phyloP scores from a whole-genome alignment of 257 asterid genomes.

The Solanum rostratum region DNA sequence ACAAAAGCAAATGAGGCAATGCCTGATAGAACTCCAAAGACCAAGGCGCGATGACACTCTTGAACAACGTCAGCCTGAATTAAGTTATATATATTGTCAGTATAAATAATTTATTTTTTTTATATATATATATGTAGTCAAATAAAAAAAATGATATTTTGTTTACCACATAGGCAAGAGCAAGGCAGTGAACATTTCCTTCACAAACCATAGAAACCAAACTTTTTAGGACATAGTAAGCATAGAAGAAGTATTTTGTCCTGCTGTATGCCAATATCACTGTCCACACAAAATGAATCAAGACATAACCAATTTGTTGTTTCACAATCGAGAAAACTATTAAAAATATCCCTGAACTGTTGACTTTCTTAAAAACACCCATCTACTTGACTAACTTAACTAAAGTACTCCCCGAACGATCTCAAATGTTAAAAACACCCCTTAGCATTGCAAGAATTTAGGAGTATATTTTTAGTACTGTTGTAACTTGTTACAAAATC shows the following conservation, averaged over 20 bases:
- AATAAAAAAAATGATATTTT: no score
- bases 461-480: no score
- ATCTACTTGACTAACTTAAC: no score
- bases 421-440: no score
- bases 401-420: no score
- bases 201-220: conserved; percentile 54
- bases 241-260: conserved; percentile 49
- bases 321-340: background rate
- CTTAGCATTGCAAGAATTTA: no score
- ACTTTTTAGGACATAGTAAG: conserved; percentile 52
- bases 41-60: conserved; percentile 56
- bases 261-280: conserved; percentile 68
- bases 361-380: no score
- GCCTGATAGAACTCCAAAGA: conserved; percentile 72
- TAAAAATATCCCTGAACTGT: no score
- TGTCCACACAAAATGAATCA: conserved; percentile 5
- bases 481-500: no score
- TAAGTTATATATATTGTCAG: background rate
- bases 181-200: conserved; percentile 71
- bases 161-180: conserved; percentile 21
- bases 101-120: background rate
- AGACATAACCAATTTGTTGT: background rate
- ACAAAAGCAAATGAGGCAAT: conserved; percentile 71
- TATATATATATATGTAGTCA: no score
- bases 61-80: conserved; percentile 80